Evolutionary conservation across 2,329 filamentous ascomycete species (phyloP).

Genomic region (Colletotrichum ledebouriae): DNA sequence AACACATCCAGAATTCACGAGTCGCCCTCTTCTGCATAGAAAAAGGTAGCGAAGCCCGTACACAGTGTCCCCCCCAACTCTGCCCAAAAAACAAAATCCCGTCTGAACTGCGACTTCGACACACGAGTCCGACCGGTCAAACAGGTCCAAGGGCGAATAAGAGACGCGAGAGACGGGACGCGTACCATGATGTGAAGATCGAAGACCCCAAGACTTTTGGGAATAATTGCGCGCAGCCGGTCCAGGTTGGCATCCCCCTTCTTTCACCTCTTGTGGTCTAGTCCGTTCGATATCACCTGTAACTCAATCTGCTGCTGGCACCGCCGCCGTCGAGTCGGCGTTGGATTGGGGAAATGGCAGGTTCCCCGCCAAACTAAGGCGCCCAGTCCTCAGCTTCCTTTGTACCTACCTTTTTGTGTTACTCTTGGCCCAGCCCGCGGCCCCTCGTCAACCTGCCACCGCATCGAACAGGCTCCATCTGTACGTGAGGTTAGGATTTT

Average conservation of each 20-base stretch:
- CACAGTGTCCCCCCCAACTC: conserved; percentile 22
- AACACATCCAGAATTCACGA: neutral
- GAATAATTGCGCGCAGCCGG: too few relatives aligned
- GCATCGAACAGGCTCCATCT: conserved; percentile 9
- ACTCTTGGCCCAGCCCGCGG: conserved; percentile 21
- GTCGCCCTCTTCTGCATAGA: neutral
- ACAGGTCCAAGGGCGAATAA: conserved; percentile 34
- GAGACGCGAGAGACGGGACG: conserved; percentile 27
- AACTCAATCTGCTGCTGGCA: conserved; percentile 16
- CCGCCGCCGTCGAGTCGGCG: conserved; percentile 6
- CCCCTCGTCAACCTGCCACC: conserved; percentile 21
- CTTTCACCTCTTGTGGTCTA: conserved; percentile 13
- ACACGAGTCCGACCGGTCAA: conserved; percentile 27
- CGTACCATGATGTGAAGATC: conserved; percentile 26
- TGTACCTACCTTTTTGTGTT: neutral
- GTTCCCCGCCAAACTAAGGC: conserved; percentile 3
- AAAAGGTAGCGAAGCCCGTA: conserved; percentile 5
- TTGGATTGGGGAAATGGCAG: conserved; percentile 18
- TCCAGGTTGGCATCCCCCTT: neutral
- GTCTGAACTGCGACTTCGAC: conserved; percentile 24
- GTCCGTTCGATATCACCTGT: neutral
- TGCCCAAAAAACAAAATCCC: neutral
- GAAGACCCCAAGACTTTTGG: neutral
- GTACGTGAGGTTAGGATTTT: conserved; percentile 2
- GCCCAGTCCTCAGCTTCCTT: neutral